Percentiles rank a stretch among this genome's conserved stretches.
Evolutionary conservation across 139 green algal genomes (phyloP).

Genomic region (Tetradesmus obliquus): DNA sequence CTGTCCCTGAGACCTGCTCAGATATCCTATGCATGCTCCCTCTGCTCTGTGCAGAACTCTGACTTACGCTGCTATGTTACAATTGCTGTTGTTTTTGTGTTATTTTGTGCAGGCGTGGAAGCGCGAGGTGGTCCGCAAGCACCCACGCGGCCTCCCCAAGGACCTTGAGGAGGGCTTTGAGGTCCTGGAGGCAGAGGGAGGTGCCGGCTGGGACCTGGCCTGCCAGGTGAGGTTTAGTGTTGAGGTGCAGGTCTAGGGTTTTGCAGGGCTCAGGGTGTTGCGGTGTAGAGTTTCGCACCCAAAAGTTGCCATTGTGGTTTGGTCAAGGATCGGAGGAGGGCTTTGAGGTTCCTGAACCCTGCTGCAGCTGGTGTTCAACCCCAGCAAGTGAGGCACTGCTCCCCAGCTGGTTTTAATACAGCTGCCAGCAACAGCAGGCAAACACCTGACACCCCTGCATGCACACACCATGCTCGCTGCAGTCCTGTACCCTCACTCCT

Average conservation of each 20-base stretch:
- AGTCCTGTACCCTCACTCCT: background rate
- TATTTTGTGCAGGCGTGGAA: conserved; percentile 42
- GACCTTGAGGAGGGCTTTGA: conserved; percentile 81
- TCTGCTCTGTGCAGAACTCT: too few relatives aligned
- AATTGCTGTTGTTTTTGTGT: background rate
- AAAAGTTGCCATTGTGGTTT: too few relatives aligned
- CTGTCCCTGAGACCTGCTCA: too few relatives aligned
- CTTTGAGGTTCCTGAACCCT: background rate
- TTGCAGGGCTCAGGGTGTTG: background rate
- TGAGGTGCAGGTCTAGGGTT: background rate
- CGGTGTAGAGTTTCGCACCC: background rate
- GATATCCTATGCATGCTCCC: too few relatives aligned
- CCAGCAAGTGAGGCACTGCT: too few relatives aligned
- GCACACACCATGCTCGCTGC: background rate
- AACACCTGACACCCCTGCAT: background rate
- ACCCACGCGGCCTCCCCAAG: conserved; percentile 27
- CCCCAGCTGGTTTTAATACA: too few relatives aligned
- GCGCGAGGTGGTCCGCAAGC: conserved; percentile 24
- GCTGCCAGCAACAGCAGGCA: too few relatives aligned
- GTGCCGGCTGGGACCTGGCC: conserved; percentile 79
- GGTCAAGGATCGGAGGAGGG: background rate
- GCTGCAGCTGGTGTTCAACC: too few relatives aligned
- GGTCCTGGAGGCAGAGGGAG: conserved; percentile 77
- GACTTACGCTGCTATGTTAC: background rate
- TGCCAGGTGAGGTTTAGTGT: conserved; percentile 46